Conservation (phyloP, 768 basidiomycete genomes). For the Boletus sp. region DNA sequence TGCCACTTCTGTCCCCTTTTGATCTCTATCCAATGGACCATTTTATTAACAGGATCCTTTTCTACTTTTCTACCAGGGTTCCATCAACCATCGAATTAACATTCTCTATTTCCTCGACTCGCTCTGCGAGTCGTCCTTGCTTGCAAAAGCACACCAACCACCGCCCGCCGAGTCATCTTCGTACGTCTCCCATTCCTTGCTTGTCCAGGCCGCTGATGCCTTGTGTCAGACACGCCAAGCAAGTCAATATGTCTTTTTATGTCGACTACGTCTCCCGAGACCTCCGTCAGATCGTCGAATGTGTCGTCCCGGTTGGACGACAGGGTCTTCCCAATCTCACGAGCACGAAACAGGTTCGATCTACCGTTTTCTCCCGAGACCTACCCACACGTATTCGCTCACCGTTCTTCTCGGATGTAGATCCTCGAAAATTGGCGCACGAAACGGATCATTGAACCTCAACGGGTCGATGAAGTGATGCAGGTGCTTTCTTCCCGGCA, state of each 20-base stretch:
- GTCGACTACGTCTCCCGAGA: conserved; percentile 79
- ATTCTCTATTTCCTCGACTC: conserved; percentile 89
- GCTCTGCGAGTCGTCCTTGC: conserved; percentile 74
- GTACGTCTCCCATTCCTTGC: conserved; percentile 3
- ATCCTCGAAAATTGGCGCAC: conserved; percentile 90
- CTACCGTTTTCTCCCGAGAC: too few species aligned
- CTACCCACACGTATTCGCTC: not conserved
- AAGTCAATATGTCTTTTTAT: conserved; percentile 54
- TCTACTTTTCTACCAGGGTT: conserved; percentile 48
- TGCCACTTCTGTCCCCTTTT: not conserved
- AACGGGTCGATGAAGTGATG: conserved; percentile 71
- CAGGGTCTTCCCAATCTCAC: conserved; percentile 85
- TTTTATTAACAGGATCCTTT: not conserved
- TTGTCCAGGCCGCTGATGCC: not conserved
- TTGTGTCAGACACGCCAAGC: conserved; percentile 31
- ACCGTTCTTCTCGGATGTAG: conserved; percentile 35
- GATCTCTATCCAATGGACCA: not conserved
- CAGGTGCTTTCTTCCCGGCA: conserved; percentile 51
- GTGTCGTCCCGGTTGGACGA: conserved; percentile 85
- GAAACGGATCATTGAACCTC: conserved; percentile 80
- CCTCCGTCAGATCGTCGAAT: conserved; percentile 71
- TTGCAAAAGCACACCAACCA: conserved; percentile 55
- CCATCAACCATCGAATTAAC: conserved; percentile 90
- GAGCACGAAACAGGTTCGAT: conserved; percentile 78
- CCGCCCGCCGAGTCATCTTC: conserved; percentile 29